These are phyloP conservation scores for Hydrangea macrophylla DNA, from an alignment of 148 eudicot species.

Conservation along the genomic window DNA sequence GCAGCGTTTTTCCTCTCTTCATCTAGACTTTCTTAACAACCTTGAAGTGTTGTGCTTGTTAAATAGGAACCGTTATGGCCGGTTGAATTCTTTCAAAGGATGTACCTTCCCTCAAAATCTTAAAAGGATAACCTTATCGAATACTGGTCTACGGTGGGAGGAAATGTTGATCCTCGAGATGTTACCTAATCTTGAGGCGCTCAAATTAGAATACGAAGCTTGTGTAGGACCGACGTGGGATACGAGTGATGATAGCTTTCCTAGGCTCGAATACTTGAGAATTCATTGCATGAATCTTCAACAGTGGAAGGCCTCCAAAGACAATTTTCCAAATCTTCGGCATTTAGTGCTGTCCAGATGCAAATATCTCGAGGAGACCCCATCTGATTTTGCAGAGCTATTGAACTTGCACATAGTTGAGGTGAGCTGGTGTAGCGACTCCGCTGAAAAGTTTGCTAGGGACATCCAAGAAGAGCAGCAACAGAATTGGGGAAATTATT, in stretches of 20 bases:
- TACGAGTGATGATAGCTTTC: neutral
- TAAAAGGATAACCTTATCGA: conserved; percentile 9
- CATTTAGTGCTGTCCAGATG: neutral
- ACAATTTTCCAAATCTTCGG: neutral
- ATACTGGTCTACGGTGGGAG: conserved; percentile 4
- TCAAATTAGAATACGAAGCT: neutral
- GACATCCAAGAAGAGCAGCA: too few relatives aligned
- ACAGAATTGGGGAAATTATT: too few relatives aligned
- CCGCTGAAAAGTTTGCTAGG: too few relatives aligned
- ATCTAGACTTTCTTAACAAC: neutral
- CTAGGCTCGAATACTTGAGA: neutral
- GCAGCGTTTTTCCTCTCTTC: neutral
- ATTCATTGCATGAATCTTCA: neutral
- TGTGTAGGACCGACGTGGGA: neutral
- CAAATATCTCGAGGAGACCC: too few relatives aligned
- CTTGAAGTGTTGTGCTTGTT: conserved; percentile 3
- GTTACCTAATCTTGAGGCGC: conserved; percentile 1
- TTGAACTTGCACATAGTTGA: too few relatives aligned
- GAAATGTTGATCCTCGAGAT: conserved; percentile 10
- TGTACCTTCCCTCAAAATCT: conserved; percentile 9
- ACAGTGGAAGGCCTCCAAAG: neutral
- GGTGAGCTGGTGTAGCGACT: too few relatives aligned
- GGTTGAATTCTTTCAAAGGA: neutral
- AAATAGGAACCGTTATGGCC: too few relatives aligned
- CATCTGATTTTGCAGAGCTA: too few relatives aligned